Evolutionary conservation across 306 rosid genomes (phyloP).

Genomic region (Astragalus glycyphyllos): DNA sequence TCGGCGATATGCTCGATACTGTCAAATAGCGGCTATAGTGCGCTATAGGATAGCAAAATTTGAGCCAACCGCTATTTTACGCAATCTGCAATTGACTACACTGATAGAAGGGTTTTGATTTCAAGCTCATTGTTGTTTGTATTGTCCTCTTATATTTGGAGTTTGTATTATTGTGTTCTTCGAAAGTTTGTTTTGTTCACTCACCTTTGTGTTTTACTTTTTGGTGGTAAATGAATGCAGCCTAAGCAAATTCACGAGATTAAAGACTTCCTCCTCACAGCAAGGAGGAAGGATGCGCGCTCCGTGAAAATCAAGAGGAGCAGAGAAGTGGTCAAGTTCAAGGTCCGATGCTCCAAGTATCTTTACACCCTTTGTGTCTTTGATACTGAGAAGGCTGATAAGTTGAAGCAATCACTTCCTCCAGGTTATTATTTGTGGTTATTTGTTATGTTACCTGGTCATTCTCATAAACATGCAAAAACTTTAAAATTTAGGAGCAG

Average conservation of each 20-base stretch:
- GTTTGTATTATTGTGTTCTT: not conserved
- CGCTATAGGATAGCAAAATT: too few species aligned
- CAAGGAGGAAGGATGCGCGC: slow-evolving; percentile 82
- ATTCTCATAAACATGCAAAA: not conserved
- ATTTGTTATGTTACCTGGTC: too few species aligned
- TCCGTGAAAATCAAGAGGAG: slow-evolving; percentile 75
- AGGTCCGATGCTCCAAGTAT: slow-evolving; percentile 79
- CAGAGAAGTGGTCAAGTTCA: slow-evolving; percentile 73
- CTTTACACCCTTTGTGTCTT: slow-evolving; percentile 76
- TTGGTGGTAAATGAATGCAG: slow-evolving; percentile 39
- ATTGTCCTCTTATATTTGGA: not conserved
- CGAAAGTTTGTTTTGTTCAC: not conserved
- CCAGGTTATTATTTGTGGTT: slow-evolving; percentile 64
- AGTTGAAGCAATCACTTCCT: slow-evolving; percentile 90
- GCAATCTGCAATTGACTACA: too few species aligned
- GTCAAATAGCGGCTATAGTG: too few species aligned
- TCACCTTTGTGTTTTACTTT: not conserved
- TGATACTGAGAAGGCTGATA: slow-evolving; percentile 75
- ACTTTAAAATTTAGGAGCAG: not conserved
- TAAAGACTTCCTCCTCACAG: slow-evolving; percentile 82
- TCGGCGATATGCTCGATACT: too few species aligned
- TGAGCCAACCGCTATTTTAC: too few species aligned
- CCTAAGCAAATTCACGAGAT: slow-evolving; percentile 87
- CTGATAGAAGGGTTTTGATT: not conserved
- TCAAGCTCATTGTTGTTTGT: not conserved